Conservation (phyloP, 225 moss, liverwort and hornwort species). For the Ulota crispa region DNA sequence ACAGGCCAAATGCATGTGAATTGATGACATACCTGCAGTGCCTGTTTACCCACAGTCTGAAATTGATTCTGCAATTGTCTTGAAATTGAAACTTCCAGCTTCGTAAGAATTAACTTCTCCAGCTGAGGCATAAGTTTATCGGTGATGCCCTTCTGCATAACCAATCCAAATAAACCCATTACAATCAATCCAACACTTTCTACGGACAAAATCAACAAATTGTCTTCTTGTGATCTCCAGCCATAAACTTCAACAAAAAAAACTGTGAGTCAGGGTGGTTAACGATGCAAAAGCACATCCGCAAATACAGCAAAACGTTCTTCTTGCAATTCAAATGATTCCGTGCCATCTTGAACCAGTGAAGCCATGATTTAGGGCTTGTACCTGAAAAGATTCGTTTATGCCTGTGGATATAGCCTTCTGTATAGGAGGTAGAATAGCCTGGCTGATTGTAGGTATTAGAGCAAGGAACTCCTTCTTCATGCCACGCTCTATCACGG, state of each 20-base stretch:
- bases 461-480: slow-evolving; percentile 54
- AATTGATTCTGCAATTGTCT: slow-evolving; percentile 85
- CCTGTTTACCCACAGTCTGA: slow-evolving; percentile 75
- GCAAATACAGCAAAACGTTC: slow-evolving; percentile 4
- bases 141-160: slow-evolving; percentile 81
- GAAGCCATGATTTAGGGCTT: neutral
- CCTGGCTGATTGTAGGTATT: slow-evolving; percentile 60
- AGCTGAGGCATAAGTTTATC: slow-evolving; percentile 88
- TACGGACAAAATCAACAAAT: neutral
- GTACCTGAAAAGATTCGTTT: slow-evolving; percentile 57
- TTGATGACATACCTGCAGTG: slow-evolving; percentile 72
- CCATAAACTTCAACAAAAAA: neutral
- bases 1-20: neutral
- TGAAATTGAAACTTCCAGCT: slow-evolving; percentile 74
- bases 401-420: slow-evolving; percentile 54
- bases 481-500: slow-evolving; percentile 60
- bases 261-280: neutral
- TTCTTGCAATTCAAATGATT: neutral
- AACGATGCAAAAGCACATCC: neutral
- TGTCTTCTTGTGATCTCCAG: neutral
- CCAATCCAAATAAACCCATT: neutral
- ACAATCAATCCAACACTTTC: slow-evolving; percentile 5
- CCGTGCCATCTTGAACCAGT: neutral
- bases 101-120: slow-evolving; percentile 68
- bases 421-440: slow-evolving; percentile 62